Evolutionary conservation across 2,329 filamentous ascomycete genomes (phyloP).

Genomic region (Basipetospora chlamydospora): DNA sequence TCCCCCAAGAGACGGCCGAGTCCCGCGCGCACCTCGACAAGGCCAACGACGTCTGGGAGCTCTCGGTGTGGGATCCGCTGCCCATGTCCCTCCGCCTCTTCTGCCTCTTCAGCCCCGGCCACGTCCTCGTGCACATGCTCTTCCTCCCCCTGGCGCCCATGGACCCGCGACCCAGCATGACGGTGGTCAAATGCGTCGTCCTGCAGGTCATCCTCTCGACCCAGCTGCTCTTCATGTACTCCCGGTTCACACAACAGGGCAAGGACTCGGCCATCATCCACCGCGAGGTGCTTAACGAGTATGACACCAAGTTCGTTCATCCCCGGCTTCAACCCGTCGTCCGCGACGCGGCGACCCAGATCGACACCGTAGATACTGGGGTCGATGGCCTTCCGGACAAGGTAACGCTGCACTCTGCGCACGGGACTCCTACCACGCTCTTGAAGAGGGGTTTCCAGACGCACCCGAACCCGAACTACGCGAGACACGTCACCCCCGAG

Average conservation of each 20-base stretch:
- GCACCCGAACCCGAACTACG: constrained; percentile 71
- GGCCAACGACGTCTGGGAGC: constrained; percentile 81
- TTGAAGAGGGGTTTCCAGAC: constrained; percentile 67
- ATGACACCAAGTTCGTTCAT: constrained; percentile 90
- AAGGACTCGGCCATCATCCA: constrained; percentile 78
- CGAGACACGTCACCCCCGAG: constrained; percentile 57
- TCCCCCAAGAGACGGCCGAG: constrained; percentile 59
- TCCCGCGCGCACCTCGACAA: constrained; percentile 73
- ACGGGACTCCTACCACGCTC: constrained; percentile 41
- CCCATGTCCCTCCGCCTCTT: constrained; percentile 71
- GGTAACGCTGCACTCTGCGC: constrained; percentile 13
- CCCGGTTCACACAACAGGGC: constrained; percentile 65
- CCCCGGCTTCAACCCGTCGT: constrained; percentile 74
- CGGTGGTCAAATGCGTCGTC: constrained; percentile 68
- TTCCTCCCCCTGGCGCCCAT: constrained; percentile 65
- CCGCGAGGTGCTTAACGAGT: constrained; percentile 85
- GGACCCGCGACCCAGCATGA: constrained; percentile 72
- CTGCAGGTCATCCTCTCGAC: constrained; percentile 60
- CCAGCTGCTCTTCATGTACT: constrained; percentile 61
- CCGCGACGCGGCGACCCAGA: constrained; percentile 65
- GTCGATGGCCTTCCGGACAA: constrained; percentile 31
- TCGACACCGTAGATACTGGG: too few species aligned
- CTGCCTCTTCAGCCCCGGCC: constrained; percentile 83
- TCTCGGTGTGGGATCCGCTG: constrained; percentile 85
- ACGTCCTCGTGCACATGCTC: constrained; percentile 80